Evolutionary conservation across 371 early-diverging fungal genomes (phyloP), one percentile per base, ranked within the genome.

Genomic region (Mortierella sp.): DNA sequence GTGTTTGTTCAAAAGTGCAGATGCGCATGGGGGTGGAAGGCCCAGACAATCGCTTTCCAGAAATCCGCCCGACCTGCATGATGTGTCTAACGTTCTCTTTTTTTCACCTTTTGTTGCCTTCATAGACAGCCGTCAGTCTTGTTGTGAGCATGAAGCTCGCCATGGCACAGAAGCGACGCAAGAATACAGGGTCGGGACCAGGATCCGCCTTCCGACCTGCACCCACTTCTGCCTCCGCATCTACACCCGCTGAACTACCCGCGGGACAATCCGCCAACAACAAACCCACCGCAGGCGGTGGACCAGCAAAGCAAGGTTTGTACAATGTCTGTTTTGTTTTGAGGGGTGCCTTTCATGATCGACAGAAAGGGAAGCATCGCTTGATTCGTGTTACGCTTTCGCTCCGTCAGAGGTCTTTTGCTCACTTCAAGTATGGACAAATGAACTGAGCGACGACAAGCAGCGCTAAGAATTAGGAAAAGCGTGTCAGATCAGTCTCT

Each of bases 71-170:
- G 9, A 12, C 21, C 16, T 29, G 44, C 43, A 21, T 15, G 43
- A 44, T 12, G 37, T 23, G 37, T 23, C 55, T 53, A 18, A 12
- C 16, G n/a, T 63, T n/a, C n/a, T n/a, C 30, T 45, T 16, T 16
- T 63, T 44, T 55, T 53, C 21, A 26, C 30, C n/a, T 23, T 48
- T 25, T 50, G 11, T 29, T 18, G 23, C 29, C 7, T 28, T 16
- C 28, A 25, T 59, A 75, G 68, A 68, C 68, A 43, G 64, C 68
- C n/a, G 60, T 70, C 30, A 70, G 51, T 51, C 48, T 72, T 21
- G 55, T 63, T 7, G 71, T 76, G 16, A 67, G 72, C 30, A 57
- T 71, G 65, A 71, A 72, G 43, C 61, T 72, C 62, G 72, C 67
- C 45, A 75, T 75, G 67, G 57, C 64, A 2, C 75, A 75, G 44